Base-by-base conservation (phyloP, 306 rosid species). In the Lupinus albus region DNA sequence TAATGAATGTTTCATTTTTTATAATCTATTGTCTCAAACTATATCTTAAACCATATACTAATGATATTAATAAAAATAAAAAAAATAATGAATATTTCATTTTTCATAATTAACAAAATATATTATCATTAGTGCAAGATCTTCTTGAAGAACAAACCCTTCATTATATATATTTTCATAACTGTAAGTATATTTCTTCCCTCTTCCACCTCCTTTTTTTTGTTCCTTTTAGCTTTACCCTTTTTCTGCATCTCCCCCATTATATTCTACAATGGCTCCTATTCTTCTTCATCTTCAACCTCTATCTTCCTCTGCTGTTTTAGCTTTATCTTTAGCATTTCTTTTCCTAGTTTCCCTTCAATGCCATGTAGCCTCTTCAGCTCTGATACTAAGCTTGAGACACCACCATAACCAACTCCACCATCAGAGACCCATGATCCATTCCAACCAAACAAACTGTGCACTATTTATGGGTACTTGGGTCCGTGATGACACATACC, bases 391-490 rank as follows among this genome's bases (percentile, higher is more conserved):
- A 52, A 84, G 87, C 77, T 56, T 88, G 70, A 93, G 67, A 79
- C 78, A 90, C 46, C 93, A 82, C 75, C 86, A 80, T 35, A 68
- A 35, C 67, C 50, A 13, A 50, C 38, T 72, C 14, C 87, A 77
- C 70, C 85, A 81, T 47, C 80, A 76, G 36, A 63, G 81, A 64
- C 84, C 89, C 47, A 73, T 86, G 91, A 80, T 88, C 70, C 96
- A 83, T 79, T 78, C 93, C 58, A 89, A 93, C 81, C 87, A 80
- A 69, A 85, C 70, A 60, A 73, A 63, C 60, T 93, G 99, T 71
- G 85, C 90, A 3, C 60, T 93, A 82, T 93, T 93, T 78, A 84
- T 77, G 5, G 98, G 99, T 8, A 82, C 85, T 21, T 93, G 99
- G 99, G 81, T 93, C 35, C 88, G 78, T 41, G 97, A 93, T 51